Base-by-base conservation (phyloP, 805 yeast species). In the Kluyveromyces wickerhamii region DNA sequence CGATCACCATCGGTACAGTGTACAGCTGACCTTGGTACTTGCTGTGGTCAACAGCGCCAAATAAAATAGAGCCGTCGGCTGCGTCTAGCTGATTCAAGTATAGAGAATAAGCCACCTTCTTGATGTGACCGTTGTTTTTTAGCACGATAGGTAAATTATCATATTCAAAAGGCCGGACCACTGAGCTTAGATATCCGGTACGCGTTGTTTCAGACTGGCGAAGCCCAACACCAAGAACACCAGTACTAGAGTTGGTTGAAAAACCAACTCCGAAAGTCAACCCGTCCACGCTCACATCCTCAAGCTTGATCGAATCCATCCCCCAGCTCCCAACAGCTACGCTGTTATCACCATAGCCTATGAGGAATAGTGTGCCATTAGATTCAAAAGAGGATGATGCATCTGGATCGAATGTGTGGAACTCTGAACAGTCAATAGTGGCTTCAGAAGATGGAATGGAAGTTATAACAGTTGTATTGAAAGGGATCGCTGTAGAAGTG, bases 131-230 rank as follows among this genome's bases (percentile, higher is more conserved):
- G 24, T 60, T 59, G 5, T 47, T 36, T 42, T 60, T 63, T 51
- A 57, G 53, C 36, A 40, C 38, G 20, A 44, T 35, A 8, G 71
- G 56, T 15, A 54, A 48, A 34, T 51, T 52, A 12, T 34, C 43
- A 31, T 55, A 52, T 11, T 21, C 23, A 11, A 8, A 21, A 8
- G 23, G 23, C 23, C 11, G 10, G 8, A 8, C 11, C 23, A 21
- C 23, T 8, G 23, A 21, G 23, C 23, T 21, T 77, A 79, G n/a
- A n/a, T n/a, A n/a, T n/a, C n/a, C n/a, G 8, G 10, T 11, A 40
- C 60, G 59, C 3, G 87, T 79, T 3, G 71, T 64, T 56, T 86
- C 94, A 35, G 81, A 67, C 15, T 75, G 79, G 7, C 71, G 59
- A 21, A 79, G 65, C 3, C 70, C 62, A 6, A 67, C 55, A 32